A percentile compares a stretch with the other conserved stretches of the same genome.
phyloP scores from a whole-genome alignment of 805 yeast species.

The Candida stauntonica region DNA sequence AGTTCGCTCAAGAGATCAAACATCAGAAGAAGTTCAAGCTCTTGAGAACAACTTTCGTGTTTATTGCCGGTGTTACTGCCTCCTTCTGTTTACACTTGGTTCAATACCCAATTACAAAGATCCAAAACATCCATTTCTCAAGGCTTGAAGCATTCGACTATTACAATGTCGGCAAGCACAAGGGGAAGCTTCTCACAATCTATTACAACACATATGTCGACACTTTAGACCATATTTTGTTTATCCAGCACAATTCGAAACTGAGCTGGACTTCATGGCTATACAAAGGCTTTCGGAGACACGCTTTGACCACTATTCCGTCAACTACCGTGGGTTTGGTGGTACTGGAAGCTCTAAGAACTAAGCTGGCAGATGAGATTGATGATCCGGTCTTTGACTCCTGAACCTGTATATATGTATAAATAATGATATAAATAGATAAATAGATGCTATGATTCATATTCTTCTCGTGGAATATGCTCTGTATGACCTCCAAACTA shows the following conservation, averaged over 20 bases:
- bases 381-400: constrained; percentile 2
- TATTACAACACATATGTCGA: constrained; percentile 76
- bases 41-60: constrained; percentile 63
- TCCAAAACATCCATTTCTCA: constrained; percentile 75
- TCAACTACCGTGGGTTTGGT: constrained; percentile 84
- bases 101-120: constrained; percentile 76
- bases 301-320: constrained; percentile 74
- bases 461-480: constrained; percentile 22
- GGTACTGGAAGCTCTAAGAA: constrained; percentile 78
- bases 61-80: constrained; percentile 85
- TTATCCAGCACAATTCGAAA: constrained; percentile 50
- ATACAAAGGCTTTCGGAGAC: constrained; percentile 73
- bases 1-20: constrained; percentile 23
- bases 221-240: constrained; percentile 58
- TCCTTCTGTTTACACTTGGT: constrained; percentile 71
- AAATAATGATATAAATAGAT: background rate
- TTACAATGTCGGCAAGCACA: constrained; percentile 31
- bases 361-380: constrained; percentile 27
- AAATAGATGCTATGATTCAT: constrained; percentile 8
- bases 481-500: constrained; percentile 26
- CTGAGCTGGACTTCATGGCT: constrained; percentile 59
- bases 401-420: background rate
- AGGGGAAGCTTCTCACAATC: constrained; percentile 28
- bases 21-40: constrained; percentile 34
- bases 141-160: constrained; percentile 78